Evolutionary conservation across 352 stramenopile species (phyloP).

Genomic region (Phytophthora colocasiae): DNA sequence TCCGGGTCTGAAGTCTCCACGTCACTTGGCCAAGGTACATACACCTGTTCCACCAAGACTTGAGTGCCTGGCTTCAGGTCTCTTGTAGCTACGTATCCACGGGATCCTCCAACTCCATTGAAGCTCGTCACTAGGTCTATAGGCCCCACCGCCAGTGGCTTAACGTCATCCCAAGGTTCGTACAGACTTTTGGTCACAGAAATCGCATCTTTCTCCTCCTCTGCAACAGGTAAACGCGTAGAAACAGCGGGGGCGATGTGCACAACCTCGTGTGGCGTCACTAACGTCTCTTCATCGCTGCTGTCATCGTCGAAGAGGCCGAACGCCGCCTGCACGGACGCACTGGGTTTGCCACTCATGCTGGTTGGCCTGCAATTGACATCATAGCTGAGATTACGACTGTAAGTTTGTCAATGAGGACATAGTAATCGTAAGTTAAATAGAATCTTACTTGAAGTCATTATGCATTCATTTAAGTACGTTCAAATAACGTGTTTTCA

Average conservation of each 20-base stretch:
- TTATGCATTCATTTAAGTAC: background rate
- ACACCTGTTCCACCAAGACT: conserved; percentile 91
- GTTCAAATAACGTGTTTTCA: too few relatives aligned
- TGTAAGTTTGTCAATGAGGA: too few relatives aligned
- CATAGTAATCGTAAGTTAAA: too few relatives aligned
- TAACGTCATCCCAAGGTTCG: conserved; percentile 75
- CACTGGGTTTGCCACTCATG: conserved; percentile 44
- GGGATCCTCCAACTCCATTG: conserved; percentile 72
- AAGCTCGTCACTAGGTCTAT: conserved; percentile 73
- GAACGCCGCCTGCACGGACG: conserved; percentile 74
- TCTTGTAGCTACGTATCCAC: conserved; percentile 87
- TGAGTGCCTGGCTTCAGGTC: conserved; percentile 89
- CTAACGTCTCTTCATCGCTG: conserved; percentile 58
- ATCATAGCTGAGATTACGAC: too few relatives aligned
- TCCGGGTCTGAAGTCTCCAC: conserved; percentile 78
- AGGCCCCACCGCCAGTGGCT: conserved; percentile 83
- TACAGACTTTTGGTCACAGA: conserved; percentile 52
- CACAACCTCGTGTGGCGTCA: conserved; percentile 34
- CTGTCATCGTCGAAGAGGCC: conserved; percentile 86
- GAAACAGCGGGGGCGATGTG: conserved; percentile 20
- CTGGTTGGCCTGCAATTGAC: conserved; percentile 14
- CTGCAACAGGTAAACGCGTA: background rate
- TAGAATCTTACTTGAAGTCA: too few relatives aligned
- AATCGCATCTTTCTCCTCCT: conserved; percentile 13
- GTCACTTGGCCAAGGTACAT: conserved; percentile 90